A percentile compares a stretch with the other conserved stretches of the same genome.
These are phyloP conservation scores for Psilocybe azurescens DNA, from an alignment of 768 basidiomycete genomes.

Conservation along the genomic window DNA sequence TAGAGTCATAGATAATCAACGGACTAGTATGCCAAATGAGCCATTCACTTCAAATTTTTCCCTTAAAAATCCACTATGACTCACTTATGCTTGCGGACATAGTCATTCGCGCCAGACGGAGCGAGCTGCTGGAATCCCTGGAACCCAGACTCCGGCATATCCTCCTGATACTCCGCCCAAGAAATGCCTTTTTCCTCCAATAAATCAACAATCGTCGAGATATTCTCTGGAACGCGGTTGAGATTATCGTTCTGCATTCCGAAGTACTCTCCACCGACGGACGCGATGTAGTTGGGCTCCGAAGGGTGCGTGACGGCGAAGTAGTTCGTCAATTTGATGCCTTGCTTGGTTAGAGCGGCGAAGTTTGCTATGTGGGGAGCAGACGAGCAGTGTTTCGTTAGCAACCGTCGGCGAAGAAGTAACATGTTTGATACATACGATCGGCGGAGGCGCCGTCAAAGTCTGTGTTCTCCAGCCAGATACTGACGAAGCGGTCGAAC, in stretches of 20 bases:
- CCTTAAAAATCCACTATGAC: not conserved
- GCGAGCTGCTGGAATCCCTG: slow-evolving; percentile 40
- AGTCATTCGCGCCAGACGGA: slow-evolving; percentile 30
- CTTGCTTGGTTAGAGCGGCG: slow-evolving; percentile 48
- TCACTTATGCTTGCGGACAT: slow-evolving; percentile 38
- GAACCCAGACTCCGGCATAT: slow-evolving; percentile 56
- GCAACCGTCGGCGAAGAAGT: not conserved
- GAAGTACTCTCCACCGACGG: slow-evolving; percentile 57
- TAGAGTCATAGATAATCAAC: slow-evolving; percentile 53
- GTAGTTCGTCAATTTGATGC: slow-evolving; percentile 51
- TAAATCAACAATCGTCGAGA: slow-evolving; percentile 64
- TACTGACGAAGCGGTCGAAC: slow-evolving; percentile 38
- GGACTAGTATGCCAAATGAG: slow-evolving; percentile 32
- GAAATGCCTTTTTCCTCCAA: slow-evolving; percentile 60
- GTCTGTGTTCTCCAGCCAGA: slow-evolving; percentile 72
- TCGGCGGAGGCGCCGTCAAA: slow-evolving; percentile 37
- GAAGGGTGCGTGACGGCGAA: slow-evolving; percentile 62
- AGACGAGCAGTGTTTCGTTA: not conserved
- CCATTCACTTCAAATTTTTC: not conserved
- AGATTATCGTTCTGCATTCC: slow-evolving; percentile 50
- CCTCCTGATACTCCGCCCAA: slow-evolving; percentile 69
- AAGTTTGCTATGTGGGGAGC: slow-evolving; percentile 27
- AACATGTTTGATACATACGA: slow-evolving; percentile 19
- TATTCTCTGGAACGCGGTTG: slow-evolving; percentile 45
- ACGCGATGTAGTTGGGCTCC: slow-evolving; percentile 63